A percentile compares a stretch with the other conserved stretches of the same genome.
Evolutionary conservation across 208 protist genomes (phyloP).

Genomic region (Sergeia podlipaevii): DNA sequence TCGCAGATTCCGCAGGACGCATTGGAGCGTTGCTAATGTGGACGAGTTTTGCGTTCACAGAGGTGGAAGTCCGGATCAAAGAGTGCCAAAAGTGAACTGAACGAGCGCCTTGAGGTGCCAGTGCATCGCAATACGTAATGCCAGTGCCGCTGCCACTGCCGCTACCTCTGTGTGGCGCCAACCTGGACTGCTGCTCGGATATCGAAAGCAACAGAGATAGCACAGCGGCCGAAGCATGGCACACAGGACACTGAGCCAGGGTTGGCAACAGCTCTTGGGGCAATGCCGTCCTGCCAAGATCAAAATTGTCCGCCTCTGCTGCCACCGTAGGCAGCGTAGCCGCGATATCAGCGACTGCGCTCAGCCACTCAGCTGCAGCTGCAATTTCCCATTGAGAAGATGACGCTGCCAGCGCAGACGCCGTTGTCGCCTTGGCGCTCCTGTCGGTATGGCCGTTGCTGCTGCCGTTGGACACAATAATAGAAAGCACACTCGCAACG

Average conservation of each 20-base stretch:
- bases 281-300: conserved; percentile 20
- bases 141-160: no score
- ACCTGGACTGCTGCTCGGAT: conserved; percentile 29
- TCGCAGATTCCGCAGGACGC: background rate
- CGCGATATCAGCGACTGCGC: conserved; percentile 19
- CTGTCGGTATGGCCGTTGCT: no score
- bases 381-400: conserved; percentile 68
- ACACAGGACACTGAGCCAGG: conserved; percentile 17
- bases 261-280: conserved; percentile 26
- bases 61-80: conserved; percentile 31
- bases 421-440: conserved; percentile 25
- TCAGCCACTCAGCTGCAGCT: conserved; percentile 74
- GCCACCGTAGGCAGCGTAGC: conserved; percentile 10
- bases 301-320: conserved; percentile 19
- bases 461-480: no score
- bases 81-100: conserved; percentile 19
- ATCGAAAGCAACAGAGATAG: conserved; percentile 14
- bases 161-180: no score
- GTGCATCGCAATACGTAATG: no score
- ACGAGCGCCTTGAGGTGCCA: conserved; percentile 8
- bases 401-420: no score
- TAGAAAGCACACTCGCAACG: conserved; percentile 55
- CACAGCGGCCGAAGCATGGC: conserved; percentile 23
- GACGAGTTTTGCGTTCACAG: conserved; percentile 34
- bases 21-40: conserved; percentile 9